Percentiles rank a stretch among this genome's conserved stretches.
These are phyloP conservation scores for Delitschia confertaspora DNA, from an alignment of 495 filamentous ascomycete genomes.

Conservation along the genomic window DNA sequence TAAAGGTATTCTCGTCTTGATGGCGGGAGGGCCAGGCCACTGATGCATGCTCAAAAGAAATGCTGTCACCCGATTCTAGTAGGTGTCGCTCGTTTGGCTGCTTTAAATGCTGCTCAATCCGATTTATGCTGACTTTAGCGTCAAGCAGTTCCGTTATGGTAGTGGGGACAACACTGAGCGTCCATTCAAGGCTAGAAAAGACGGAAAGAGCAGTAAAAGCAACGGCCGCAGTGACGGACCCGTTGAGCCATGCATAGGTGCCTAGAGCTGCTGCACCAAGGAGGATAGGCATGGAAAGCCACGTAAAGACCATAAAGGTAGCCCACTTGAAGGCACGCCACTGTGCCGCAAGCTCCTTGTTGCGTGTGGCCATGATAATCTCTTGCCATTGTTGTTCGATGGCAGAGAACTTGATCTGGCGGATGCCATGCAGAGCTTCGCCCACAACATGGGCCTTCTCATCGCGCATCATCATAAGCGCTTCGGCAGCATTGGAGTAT, in stretches of 20 bases:
- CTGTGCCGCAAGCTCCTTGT: conserved; percentile 54
- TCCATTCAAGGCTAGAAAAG: too few relatives aligned
- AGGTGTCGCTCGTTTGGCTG: conserved; percentile 52
- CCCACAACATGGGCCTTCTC: conserved; percentile 69
- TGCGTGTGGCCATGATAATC: conserved; percentile 58
- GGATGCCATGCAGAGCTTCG: conserved; percentile 72
- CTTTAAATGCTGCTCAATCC: too few relatives aligned
- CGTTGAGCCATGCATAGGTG: conserved; percentile 55
- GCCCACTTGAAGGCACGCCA: conserved; percentile 59
- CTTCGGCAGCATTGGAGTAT: conserved; percentile 52
- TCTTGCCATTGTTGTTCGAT: conserved; percentile 71
- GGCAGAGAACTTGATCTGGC: conserved; percentile 84
- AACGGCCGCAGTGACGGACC: conserved; percentile 58
- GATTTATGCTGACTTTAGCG: too few relatives aligned
- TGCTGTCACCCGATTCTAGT: conserved; percentile 46
- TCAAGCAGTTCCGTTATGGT: too few relatives aligned
- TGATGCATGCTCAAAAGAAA: conserved; percentile 59
- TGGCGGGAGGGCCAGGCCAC: conserved; percentile 67
- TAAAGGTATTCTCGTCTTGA: conserved; percentile 48
- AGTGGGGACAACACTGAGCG: too few relatives aligned
- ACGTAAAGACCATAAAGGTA: conserved; percentile 49
- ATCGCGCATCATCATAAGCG: conserved; percentile 72
- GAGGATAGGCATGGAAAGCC: conserved; percentile 66
- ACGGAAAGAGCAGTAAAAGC: conserved; percentile 75
- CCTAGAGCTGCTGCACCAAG: conserved; percentile 63